Conservation (phyloP, 2,329 filamentous ascomycete species). For the Fusarium redolens region DNA sequence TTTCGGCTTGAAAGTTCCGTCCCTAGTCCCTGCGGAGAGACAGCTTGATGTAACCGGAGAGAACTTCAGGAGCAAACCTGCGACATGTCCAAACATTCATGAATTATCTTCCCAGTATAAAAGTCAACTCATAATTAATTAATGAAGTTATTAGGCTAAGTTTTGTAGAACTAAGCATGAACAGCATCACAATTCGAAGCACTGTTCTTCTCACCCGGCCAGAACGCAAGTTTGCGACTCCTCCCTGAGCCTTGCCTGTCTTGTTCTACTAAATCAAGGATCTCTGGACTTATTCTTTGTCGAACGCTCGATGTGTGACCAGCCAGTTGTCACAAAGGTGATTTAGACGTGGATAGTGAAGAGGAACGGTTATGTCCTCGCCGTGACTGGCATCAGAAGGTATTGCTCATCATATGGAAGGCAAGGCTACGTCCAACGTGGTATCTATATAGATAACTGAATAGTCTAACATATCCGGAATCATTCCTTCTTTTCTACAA, state of each 20-base stretch:
- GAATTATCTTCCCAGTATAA: too few relatives aligned
- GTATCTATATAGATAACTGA: too few relatives aligned
- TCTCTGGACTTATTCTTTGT: accelerated
- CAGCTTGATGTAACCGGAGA: too few relatives aligned
- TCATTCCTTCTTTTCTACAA: neutral
- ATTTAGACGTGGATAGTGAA: neutral
- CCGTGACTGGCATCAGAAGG: accelerated
- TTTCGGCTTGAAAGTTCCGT: neutral
- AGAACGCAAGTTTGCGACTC: neutral
- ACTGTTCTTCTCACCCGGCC: neutral
- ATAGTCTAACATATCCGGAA: accelerated
- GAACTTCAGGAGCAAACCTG: neutral
- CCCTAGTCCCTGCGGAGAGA: too few relatives aligned
- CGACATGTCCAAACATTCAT: neutral
- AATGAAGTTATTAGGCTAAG: accelerated
- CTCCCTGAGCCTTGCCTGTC: too few relatives aligned
- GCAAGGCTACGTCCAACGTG: neutral
- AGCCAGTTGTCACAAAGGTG: neutral
- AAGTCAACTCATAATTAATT: accelerated
- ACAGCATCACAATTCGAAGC: too few relatives aligned
- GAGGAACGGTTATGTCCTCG: neutral
- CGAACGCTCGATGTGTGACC: neutral
- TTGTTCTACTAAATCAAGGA: too few relatives aligned
- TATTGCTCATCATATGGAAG: too few relatives aligned
- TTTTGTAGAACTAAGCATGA: neutral